These are phyloP conservation scores for Madurella mycetomatis DNA, from an alignment of 2,329 filamentous ascomycete species.

Conservation along the genomic window DNA sequence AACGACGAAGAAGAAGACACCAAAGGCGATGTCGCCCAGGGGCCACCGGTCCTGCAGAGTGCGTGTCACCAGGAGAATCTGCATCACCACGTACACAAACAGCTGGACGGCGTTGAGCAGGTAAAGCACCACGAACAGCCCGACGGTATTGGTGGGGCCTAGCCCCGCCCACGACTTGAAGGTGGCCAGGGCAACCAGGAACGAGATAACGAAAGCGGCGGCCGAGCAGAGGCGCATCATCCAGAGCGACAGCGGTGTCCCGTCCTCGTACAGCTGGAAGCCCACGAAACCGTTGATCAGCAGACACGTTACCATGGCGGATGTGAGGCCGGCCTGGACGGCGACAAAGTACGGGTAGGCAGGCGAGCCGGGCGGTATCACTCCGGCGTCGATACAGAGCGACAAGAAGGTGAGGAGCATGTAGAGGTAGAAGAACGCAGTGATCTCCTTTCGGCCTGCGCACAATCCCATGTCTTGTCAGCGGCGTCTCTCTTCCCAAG, in stretches of 20 bases:
- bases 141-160: conserved; percentile 77
- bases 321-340: conserved; percentile 77
- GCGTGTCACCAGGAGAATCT: conserved; percentile 80
- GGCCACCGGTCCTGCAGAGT: conserved; percentile 96
- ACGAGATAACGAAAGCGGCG: conserved; percentile 79
- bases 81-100: conserved; percentile 79
- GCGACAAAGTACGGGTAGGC: conserved; percentile 90
- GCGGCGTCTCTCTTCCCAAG: conserved; percentile 7
- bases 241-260: conserved; percentile 90
- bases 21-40: conserved; percentile 84
- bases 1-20: conserved; percentile 82
- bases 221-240: conserved; percentile 74
- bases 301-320: conserved; percentile 80
- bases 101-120: conserved; percentile 84
- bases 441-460: conserved; percentile 61
- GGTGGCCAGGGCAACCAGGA: conserved; percentile 82
- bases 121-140: conserved; percentile 88
- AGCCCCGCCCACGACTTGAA: conserved; percentile 90
- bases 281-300: conserved; percentile 97
- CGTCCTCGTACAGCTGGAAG: conserved; percentile 97
- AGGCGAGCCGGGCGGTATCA: conserved; percentile 74
- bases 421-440: conserved; percentile 96
- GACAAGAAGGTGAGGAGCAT: conserved; percentile 85
- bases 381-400: conserved; percentile 86
- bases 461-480: conserved; percentile 12